Evolutionary conservation across 257 asterid genomes (phyloP), one percentile per base, ranked within the genome.

Genomic region (Solanum chiquidenum): DNA sequence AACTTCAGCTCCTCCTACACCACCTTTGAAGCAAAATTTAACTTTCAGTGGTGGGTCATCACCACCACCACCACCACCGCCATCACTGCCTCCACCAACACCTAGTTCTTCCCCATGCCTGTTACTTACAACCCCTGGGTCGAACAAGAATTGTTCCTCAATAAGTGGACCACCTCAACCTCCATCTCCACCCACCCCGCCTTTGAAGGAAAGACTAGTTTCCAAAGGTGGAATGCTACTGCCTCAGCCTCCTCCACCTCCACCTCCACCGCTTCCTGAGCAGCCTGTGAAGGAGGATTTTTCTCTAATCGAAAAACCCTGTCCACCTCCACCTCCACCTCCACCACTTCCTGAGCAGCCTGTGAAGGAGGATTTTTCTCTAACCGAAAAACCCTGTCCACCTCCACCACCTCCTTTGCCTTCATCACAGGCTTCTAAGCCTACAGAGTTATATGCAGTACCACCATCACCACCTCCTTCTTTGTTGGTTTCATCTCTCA

Each of bases 391-490:
- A 73, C 66, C 87, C 40, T 68, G 37, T 72, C 77, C 89, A 23
- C 89, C 75, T 46, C 84, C 89, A 40, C 64, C 86, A 5, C 86
- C 86, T 58, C 86, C 86, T 62, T 66, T 86, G 14, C 88, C 64
- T 25, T 9, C 34, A 64, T 80, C 86, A 40, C 49, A 31, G 13
- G 82, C 79, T 42, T 42, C 83, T 60, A 66, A 34, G 9, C 44
- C 76, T 71, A 44, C 84, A 83, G 74, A 87, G 77, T 86, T 89
- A 92, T 86, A 90, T 71, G 89, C 87, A 87, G 75, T 77, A 31
- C 55, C 87, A 16, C 84, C 86, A 73, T 92, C 95, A 9, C 76
- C 90, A 79, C 71, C 72, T 82, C 93, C 87, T 66, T 79, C 85
- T 2, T 58, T 42, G 25, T 11, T 46, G 62, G 71, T 35, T 71